phyloP scores from a whole-genome alignment of 257 asterid genomes.

The Lavandula angustifolia region DNA sequence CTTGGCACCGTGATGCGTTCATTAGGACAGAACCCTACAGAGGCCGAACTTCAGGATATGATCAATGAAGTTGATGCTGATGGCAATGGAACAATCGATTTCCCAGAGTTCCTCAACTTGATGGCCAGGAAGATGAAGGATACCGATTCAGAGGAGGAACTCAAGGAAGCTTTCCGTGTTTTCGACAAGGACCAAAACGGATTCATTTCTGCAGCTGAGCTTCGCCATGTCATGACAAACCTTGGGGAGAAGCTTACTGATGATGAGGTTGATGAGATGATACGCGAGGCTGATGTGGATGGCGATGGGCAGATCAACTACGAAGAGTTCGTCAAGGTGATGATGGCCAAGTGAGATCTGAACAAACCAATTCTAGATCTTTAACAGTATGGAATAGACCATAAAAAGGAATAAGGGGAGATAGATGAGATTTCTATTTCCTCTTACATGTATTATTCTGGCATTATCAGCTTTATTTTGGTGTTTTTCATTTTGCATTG shows the following conservation, averaged over 20 bases:
- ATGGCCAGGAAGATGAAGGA: conserved; percentile 93
- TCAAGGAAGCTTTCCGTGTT: conserved; percentile 86
- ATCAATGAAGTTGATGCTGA: conserved; percentile 88
- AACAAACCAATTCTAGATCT: conserved; percentile 26
- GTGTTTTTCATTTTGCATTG: conserved; percentile 32
- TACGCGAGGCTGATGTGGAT: conserved; percentile 88
- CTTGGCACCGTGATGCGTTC: conserved; percentile 89
- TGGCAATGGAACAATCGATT: conserved; percentile 85
- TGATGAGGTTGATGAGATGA: conserved; percentile 91
- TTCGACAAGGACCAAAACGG: conserved; percentile 89
- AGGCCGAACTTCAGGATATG: conserved; percentile 90
- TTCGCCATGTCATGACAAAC: conserved; percentile 86
- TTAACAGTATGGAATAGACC: conserved; percentile 26
- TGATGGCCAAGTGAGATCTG: conserved; percentile 82
- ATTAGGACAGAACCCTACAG: conserved; percentile 86
- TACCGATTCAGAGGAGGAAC: conserved; percentile 90
- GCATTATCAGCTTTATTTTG: conserved; percentile 30
- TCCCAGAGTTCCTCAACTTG: conserved; percentile 87
- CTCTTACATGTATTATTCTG: conserved; percentile 37
- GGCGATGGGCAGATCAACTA: conserved; percentile 93
- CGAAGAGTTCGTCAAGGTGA: conserved; percentile 88
- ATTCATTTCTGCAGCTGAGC: conserved; percentile 88
- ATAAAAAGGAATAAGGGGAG: conserved; percentile 34
- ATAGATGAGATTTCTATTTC: conserved; percentile 38
- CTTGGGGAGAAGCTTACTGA: conserved; percentile 90